Base-by-base conservation (phyloP, 139 green algal species). In the Chlorella sp. region DNA sequence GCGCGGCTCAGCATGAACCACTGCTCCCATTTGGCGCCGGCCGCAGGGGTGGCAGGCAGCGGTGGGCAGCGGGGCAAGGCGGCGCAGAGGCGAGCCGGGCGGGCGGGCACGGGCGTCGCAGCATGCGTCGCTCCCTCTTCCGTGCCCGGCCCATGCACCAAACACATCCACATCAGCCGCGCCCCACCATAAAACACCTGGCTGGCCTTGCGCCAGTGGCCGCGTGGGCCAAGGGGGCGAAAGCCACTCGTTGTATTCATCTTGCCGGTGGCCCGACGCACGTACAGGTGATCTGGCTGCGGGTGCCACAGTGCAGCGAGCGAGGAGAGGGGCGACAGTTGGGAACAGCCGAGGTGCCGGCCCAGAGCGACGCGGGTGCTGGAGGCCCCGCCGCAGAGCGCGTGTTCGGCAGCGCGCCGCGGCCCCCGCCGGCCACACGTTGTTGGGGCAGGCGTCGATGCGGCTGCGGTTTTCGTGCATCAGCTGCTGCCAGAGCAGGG, bases 401-500 rank as follows among this genome's bases (percentile, higher is more conserved):
- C n/a, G n/a, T n/a, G n/a, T n/a, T n/a, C n/a, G n/a, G n/a, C n/a
- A n/a, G n/a, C n/a, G n/a, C n/a, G n/a, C n/a, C n/a, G n/a, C n/a
- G n/a, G n/a, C n/a, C n/a, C n/a, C n/a, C n/a, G n/a, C n/a, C n/a
- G n/a, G n/a, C n/a, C n/a, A 5, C 43, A 64, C 72, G 35, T 51
- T 14, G 60, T 64, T 43, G 4, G n/a, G 17, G 46, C 72, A 78
- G 2, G 61, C 61, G 15, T 71, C 61, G 27, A 78, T 11, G 12
- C 60, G 35, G n/a, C 61, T 72, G 41, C 36, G 36, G 11, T 5
- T 45, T 15, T 71, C 72, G 35, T 41, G 36, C 60, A 63, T 85
- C 14, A 88, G 70, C 74, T 87, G 83, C 64, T 79, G 67, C 60
- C 76, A 88, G 42, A 87, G 33, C 74, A 80, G 36, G 19, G 68